Evolutionary conservation across 2,329 filamentous ascomycete genomes (phyloP), one percentile per base, ranked within the genome.

Genomic region (Calonectria ilicicola): DNA sequence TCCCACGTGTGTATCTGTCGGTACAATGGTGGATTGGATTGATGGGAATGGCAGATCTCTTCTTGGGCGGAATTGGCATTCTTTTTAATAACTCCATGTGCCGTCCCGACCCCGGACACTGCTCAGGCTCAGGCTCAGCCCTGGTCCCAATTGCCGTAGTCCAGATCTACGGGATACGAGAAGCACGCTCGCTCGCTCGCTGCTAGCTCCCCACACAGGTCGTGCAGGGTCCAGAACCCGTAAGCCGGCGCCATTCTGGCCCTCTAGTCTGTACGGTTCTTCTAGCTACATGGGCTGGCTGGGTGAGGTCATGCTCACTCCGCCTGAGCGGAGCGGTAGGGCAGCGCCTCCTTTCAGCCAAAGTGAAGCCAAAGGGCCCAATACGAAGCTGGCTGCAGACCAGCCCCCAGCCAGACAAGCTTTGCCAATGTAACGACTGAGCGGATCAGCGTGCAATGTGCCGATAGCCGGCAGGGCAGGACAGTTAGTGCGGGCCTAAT

Each of bases 121-220:
- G n/a, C 23, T 14, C 29, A 32, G 29, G n/a, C 23, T 14, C 29
- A 32, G 29, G 29, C 29, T 32, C 40, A 26, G 17, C n/a, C 26
- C 29, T 49, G 19, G 19, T 60, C 53, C 10, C 27, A 19, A 14
- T 12, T 51, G 44, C 32, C 10, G 27, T 38, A 29, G 44, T 63
- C 56, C 19, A 51, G 66, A 68, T 68, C 66, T 68, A 56, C 66
- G 49, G 51, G 60, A 68, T 63, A 68, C 66, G 66, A 68, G 65
- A 29, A 23, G 44, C 21, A 42, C 21, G 29, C 12, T 5, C 29
- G 9, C 29, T 5, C 29, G 5, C 29, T 32, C 53, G 14, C 32
- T 63, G 14, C 32, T 10, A 42, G 35, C 12, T 19, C 26, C 40
- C 56, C 29, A n/a, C 53, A 58, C 15, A 40, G 26, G 40, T 32